Base-by-base conservation (phyloP, 176 grass and related monocot species). In the Zoysia pacifica region DNA sequence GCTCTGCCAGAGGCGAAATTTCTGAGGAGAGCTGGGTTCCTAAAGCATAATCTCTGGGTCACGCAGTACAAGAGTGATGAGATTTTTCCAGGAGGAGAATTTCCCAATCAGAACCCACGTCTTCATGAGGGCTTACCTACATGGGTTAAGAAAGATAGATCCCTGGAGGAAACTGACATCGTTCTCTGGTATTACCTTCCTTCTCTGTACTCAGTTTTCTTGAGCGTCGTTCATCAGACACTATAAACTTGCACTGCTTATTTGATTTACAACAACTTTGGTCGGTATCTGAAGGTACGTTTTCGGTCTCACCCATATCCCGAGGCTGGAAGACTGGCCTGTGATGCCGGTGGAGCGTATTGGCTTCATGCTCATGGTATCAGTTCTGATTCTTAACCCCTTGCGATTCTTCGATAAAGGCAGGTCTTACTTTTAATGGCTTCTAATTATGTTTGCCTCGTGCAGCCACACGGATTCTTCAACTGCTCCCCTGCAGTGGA, bases 21-120 rank as follows among this genome's bases (percentile, higher is more conserved):
- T 86, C 79, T 96, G 9, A 90, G 97, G 89, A 84, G 97, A 78
- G 97, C 97, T 40, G 97, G 88, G 55, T 99, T 99, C 88, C 55
- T 99, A 47, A 99, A 99, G 87, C 97, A 99, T 65, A 99, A 99
- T 67, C 93, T 99, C 71, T 99, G 97, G 97, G 90, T 99, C 19
- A 99, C 97, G 67, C 86, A 85, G 20, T 99, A 96, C 83, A 93
- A 88, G 60, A 77, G 90, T 11, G 84, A 88, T 41, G 97, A 99
- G 84, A 91, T 93, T 85, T 99, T 96, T 60, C 97, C 97, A 8
- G 97, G 97, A 67, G 93, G 93, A 9, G 97, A 99, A 60, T 99
- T 99, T 60, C 97, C 97, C 54, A 99, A 99, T 49, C 97, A 99
- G 82, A 99, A 99, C 74, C 97, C 97, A 45, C 92, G 97, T 44